Base-by-base conservation (phyloP, 2,329 filamentous ascomycete genomes). In the Fusarium beomiforme region DNA sequence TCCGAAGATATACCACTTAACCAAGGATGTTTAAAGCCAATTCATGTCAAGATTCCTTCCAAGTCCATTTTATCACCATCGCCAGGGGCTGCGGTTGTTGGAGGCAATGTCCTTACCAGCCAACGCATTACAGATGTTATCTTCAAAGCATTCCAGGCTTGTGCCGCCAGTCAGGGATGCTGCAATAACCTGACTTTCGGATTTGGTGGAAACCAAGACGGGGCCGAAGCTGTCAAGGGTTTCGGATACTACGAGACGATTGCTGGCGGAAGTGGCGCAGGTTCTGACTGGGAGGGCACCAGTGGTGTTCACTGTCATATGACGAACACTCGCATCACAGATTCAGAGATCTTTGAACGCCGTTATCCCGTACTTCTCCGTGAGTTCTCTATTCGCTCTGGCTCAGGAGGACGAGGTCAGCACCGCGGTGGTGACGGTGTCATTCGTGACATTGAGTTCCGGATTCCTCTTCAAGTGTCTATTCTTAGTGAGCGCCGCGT, bases 161-260 rank as follows among this genome's bases (percentile, higher is more conserved):
- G 92, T 69, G 92, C 93, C 6, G 93, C 93, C 16, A 91, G 87
- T 12, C 93, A 95, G 75, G 93, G 93, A 16, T 92, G 93, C 80
- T 93, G 91, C 77, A 95, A 95, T 80, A 96, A 95, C 76, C 85
- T 96, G 12, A 95, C 93, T 0, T 95, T 96, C 75, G 93, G 92
- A 54, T 93, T 94, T 75, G 91, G 83, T 12, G 83, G 83, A 11
- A 84, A 83, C 57, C 73, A 82, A 37, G 78, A 76, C 2, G 81
- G 82, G 8, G 69, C 79, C 43, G 72, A 80, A 34, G 78, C 79
- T 6, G 72, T 84, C 24, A 81, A 79, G 49, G 83, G 83, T 21
- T 84, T 84, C 60, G 83, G 83, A 17, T 84, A 84, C 74, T 84
- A 84, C 77, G 93, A 95, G 80, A 95, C 93, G 2, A 84, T 84